phyloP scores from a whole-genome alignment of 2,329 filamentous ascomycete species.

The Fusarium succisae region DNA sequence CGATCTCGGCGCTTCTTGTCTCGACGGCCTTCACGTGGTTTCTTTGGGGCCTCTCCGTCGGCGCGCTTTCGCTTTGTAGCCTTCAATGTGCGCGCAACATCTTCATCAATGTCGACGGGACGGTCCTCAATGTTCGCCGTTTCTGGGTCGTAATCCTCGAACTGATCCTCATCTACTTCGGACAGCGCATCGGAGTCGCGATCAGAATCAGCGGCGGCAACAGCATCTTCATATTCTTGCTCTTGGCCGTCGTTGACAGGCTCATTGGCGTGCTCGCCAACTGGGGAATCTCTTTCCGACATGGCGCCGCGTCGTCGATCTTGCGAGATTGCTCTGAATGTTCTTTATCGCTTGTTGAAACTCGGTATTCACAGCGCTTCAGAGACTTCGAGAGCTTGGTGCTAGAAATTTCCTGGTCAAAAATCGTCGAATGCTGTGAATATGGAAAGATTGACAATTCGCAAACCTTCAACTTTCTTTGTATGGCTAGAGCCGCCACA shows the following conservation, averaged over 20 bases:
- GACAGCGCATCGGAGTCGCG: constrained; percentile 69
- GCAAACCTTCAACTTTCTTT: constrained; percentile 40
- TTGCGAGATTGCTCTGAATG: background rate
- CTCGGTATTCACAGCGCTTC: background rate
- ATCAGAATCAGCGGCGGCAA: constrained; percentile 57
- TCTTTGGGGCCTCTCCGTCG: constrained; percentile 72
- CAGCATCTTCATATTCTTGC: constrained; percentile 43
- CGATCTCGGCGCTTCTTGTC: constrained; percentile 69
- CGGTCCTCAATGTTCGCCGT: constrained; percentile 71
- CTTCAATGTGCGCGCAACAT: constrained; percentile 70
- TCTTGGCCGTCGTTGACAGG: constrained; percentile 55
- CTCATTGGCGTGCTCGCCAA: constrained; percentile 50
- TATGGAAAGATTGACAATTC: constrained; percentile 8
- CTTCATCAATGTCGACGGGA: constrained; percentile 74
- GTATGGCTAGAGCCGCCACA: constrained; percentile 30
- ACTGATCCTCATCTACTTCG: constrained; percentile 75
- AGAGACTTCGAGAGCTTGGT: background rate
- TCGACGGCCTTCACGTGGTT: constrained; percentile 77
- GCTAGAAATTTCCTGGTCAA: background rate
- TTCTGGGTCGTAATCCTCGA: constrained; percentile 74
- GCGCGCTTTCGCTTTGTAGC: constrained; percentile 72
- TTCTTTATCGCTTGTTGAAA: background rate
- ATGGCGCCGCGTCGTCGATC: constrained; percentile 43
- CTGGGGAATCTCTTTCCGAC: constrained; percentile 59
- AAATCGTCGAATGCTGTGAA: constrained; percentile 2